phyloP scores from a whole-genome alignment of 345 rosid species.

The Eucalyptus cladocalyx region DNA sequence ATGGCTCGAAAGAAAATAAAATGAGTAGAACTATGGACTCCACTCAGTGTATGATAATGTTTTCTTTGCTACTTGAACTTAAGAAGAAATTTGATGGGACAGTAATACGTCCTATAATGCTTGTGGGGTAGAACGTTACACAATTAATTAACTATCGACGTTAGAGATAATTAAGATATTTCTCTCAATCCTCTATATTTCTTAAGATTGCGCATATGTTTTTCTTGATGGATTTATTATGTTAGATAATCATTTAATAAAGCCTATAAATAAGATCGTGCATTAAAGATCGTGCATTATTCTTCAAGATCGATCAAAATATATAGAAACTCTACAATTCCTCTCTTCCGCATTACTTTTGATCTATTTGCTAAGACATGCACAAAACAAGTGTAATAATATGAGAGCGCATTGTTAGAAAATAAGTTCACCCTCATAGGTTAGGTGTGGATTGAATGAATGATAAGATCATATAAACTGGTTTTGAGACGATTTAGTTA shows the following conservation, averaged over 20 bases:
- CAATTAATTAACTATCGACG: not conserved
- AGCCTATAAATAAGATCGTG: not conserved
- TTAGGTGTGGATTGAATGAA: not conserved
- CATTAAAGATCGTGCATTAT: not conserved
- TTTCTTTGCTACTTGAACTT: not conserved
- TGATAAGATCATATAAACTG: not conserved
- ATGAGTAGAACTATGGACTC: not conserved
- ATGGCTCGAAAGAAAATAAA: too few relatives aligned
- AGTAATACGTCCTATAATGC: not conserved
- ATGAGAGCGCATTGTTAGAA: not conserved
- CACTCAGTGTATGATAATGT: not conserved
- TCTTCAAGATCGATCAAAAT: not conserved
- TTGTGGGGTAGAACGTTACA: not conserved
- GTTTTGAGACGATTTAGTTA: not conserved
- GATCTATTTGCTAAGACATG: rapidly evolving
- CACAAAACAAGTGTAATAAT: not conserved
- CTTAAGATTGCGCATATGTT: not conserved
- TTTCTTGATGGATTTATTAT: not conserved
- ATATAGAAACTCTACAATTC: not conserved
- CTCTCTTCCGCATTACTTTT: not conserved
- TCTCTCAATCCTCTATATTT: too few relatives aligned
- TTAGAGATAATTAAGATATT: not conserved
- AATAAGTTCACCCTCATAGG: not conserved
- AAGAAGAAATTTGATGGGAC: not conserved
- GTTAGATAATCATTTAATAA: not conserved